Conservation (phyloP, 2,329 filamentous ascomycete species). For the Fusarium zealandicum region DNA sequence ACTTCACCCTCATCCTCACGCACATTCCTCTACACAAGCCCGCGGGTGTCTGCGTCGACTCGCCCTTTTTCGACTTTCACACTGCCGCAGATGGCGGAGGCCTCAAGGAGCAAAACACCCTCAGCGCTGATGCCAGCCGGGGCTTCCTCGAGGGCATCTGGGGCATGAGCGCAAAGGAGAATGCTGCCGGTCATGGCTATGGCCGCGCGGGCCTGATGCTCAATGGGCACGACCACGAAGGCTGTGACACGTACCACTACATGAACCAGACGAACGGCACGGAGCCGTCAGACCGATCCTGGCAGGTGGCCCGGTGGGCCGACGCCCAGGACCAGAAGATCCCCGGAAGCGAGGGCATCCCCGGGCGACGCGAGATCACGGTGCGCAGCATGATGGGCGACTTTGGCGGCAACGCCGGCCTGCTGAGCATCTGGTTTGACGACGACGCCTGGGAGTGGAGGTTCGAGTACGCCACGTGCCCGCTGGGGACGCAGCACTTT, state of each 20-base stretch:
- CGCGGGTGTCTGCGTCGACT: constrained; percentile 81
- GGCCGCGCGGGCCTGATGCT: constrained; percentile 81
- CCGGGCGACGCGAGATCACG: constrained; percentile 85
- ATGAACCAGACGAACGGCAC: constrained; percentile 67
- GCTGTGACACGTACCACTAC: constrained; percentile 89
- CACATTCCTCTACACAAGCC: constrained; percentile 91
- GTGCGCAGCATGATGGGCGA: constrained; percentile 99
- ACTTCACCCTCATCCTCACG: constrained; percentile 85
- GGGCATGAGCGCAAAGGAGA: constrained; percentile 71
- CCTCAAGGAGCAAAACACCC: constrained; percentile 89
- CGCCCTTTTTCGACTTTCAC: constrained; percentile 84
- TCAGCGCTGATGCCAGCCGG: constrained; percentile 74
- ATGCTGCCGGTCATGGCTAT: constrained; percentile 65
- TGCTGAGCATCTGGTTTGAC: constrained; percentile 92
- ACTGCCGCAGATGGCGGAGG: constrained; percentile 69
- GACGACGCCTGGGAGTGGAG: constrained; percentile 75
- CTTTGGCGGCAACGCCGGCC: constrained; percentile 88
- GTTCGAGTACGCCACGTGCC: constrained; percentile 80
- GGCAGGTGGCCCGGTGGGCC: constrained; percentile 59
- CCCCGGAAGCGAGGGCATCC: constrained; percentile 52
- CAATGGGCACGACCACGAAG: constrained; percentile 94
- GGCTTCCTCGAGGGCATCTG: constrained; percentile 86
- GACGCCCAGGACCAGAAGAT: constrained; percentile 53
- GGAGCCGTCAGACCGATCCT: constrained; percentile 51
- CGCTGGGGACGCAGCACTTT: constrained; percentile 83